Conservation (phyloP, 176 grass and related monocot genomes). For the Ananas comosus region DNA sequence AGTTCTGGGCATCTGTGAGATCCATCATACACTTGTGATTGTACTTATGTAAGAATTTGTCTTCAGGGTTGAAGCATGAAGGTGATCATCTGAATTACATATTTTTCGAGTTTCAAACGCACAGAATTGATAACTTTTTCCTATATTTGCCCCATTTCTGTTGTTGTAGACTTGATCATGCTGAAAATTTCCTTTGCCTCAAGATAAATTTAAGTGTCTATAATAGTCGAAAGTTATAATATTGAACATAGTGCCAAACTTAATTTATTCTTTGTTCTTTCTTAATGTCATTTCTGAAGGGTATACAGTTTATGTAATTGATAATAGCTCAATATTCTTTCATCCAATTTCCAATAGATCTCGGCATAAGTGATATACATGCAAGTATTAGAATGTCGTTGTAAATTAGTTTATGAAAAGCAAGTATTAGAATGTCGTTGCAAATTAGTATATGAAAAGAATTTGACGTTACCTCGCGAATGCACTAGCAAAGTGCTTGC, state of each 20-base stretch:
- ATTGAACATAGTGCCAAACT: too few species aligned
- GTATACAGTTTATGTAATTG: neutral
- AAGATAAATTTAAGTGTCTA: too few species aligned
- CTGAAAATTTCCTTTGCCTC: too few species aligned
- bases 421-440: neutral
- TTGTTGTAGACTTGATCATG: neutral
- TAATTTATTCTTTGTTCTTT: too few species aligned
- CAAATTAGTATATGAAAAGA: too few species aligned
- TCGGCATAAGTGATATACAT: neutral
- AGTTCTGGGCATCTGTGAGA: neutral
- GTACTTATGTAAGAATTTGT: neutral
- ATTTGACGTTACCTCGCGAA: conserved; percentile 53
- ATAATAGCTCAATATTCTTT: neutral
- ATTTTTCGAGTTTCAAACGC: neutral
- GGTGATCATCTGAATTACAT: too few species aligned
- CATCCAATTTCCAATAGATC: neutral
- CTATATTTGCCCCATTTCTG: neutral
- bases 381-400: neutral
- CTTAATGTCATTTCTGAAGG: neutral
- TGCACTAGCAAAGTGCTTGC: conserved; percentile 90
- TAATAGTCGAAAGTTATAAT: too few species aligned
- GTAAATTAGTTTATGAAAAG: too few species aligned
- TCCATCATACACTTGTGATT: neutral
- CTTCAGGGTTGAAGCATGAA: too few species aligned
- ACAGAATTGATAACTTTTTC: neutral